Conservation (phyloP, 2,329 filamentous ascomycete genomes). For the Zymoseptoria brevis region DNA sequence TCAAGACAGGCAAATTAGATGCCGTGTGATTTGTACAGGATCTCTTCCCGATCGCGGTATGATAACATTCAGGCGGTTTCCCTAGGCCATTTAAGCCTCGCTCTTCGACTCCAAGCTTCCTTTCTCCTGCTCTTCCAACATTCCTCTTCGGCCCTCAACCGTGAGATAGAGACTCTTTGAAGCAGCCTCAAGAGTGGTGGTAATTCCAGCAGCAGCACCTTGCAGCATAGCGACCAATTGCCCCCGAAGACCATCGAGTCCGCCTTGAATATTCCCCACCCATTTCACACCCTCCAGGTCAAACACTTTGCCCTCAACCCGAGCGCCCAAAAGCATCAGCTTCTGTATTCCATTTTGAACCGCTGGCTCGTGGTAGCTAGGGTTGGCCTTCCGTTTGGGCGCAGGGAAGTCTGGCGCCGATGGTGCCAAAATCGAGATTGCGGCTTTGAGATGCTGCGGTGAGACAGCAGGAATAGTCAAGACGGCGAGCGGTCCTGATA, state of each 20-base stretch:
- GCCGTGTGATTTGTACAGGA: neutral
- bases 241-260: slow-evolving; percentile 68
- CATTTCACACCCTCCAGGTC: slow-evolving; percentile 64
- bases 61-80: neutral
- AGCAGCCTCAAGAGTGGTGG: slow-evolving; percentile 69
- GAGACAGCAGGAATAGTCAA: slow-evolving; percentile 76
- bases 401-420: slow-evolving; percentile 65
- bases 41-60: neutral
- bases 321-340: slow-evolving; percentile 74
- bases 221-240: slow-evolving; percentile 78
- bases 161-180: slow-evolving; percentile 79
- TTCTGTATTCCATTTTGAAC: slow-evolving; percentile 82
- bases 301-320: slow-evolving; percentile 78
- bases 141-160: slow-evolving; percentile 69
- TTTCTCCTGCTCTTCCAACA: slow-evolving; percentile 66
- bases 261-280: slow-evolving; percentile 71
- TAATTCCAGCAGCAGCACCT: slow-evolving; percentile 67
- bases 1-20: neutral
- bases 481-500: slow-evolving; percentile 73
- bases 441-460: slow-evolving; percentile 74
- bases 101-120: neutral
- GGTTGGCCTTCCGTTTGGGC: slow-evolving; percentile 65
- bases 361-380: slow-evolving; percentile 69
- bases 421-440: slow-evolving; percentile 69
- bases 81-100: neutral